Base-by-base conservation (phyloP, 352 stramenopile species). In the Phytopythium delawarense region DNA sequence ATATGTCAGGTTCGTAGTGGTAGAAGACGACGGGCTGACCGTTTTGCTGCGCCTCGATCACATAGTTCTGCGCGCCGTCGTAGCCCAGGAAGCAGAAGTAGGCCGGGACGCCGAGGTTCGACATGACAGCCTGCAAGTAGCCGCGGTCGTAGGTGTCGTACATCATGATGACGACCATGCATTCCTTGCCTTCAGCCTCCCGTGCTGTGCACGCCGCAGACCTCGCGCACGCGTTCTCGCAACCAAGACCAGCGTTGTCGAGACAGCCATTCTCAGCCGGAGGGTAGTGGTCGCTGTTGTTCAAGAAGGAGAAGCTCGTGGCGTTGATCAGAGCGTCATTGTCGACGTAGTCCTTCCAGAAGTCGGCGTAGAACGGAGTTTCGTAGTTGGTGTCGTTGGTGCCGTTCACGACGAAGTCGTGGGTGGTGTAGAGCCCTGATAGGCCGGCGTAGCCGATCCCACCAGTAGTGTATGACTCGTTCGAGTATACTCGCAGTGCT, bases 1-100 rank as follows among this genome's bases (percentile, higher is more conserved):
- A 79, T 54, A 64, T 49, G n/a, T 84, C 75, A 4, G 75, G 77
- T 54, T 84, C 77, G 57, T 71, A 87, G 51, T 84, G 65, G 50
- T 82, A 84, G 39, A 87, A 87, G 8, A 75, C 28, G 3, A 82
- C 63, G 0, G 70, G 65, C 9, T 48, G 28, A 2, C 30, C 28
- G 13, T 64, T 67, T 5, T 53, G 48, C 52, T 75, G 60, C 53
- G 56, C 57, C 0, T 69, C 52, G 5, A 72, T 23, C 7, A 60
- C 64, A 42, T 66, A 72, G 2, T 46, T n/a, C n/a, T n/a, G n/a
- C n/a, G n/a, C n/a, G n/a, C n/a, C n/a, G 25, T 28, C 28, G 28
- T 71, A 70, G 6, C 67, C 67, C 7, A 72, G 28, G 35, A 81
- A 84, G 64, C 75, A 84, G 55, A 78, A 71, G 57, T 84, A 84